These are phyloP conservation scores for Claviceps purpurea DNA, from an alignment of 2,329 filamentous ascomycete species.

Conservation along the genomic window DNA sequence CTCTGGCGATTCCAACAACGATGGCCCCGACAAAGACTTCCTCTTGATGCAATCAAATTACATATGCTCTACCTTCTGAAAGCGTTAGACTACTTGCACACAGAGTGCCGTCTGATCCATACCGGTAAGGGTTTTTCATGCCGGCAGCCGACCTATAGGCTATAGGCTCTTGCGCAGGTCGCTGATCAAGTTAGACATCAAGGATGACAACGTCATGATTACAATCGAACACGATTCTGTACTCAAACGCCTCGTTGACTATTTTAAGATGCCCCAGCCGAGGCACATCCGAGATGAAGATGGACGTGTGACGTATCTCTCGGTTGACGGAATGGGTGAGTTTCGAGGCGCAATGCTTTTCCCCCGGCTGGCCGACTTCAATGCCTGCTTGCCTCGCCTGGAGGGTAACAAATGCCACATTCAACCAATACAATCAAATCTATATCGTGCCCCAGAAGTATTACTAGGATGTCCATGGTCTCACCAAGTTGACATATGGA, in stretches of 20 bases:
- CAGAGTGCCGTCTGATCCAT: slow-evolving; percentile 7
- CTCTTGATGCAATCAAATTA: slow-evolving; percentile 8
- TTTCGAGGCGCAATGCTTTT: slow-evolving; percentile 5
- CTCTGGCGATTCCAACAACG: slow-evolving; percentile 8
- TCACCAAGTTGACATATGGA: slow-evolving; percentile 11
- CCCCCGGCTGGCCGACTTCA: slow-evolving; percentile 10
- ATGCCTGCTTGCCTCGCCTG: slow-evolving; percentile 8
- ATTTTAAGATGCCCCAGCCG: slow-evolving; percentile 1
- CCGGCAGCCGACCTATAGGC: neutral
- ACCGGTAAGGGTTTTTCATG: slow-evolving; percentile 8
- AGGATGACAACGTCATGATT: slow-evolving; percentile 13
- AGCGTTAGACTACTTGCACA: slow-evolving; percentile 1
- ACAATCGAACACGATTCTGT: slow-evolving; percentile 10
- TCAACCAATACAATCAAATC: slow-evolving; percentile 11
- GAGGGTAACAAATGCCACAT: slow-evolving; percentile 5
- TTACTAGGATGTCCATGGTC: slow-evolving; percentile 12
- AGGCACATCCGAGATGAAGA: slow-evolving; percentile 5
- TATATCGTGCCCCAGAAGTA: slow-evolving; percentile 13
- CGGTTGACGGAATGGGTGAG: slow-evolving; percentile 9
- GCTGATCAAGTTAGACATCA: slow-evolving; percentile 3
- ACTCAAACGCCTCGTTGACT: slow-evolving; percentile 4
- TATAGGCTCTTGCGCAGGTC: slow-evolving; percentile 4
- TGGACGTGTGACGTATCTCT: slow-evolving; percentile 8
- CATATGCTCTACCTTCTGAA: slow-evolving; percentile 7
- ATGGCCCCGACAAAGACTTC: slow-evolving; percentile 6